Evolutionary conservation across 768 basidiomycete genomes (phyloP), one percentile per base, ranked within the genome.

Genomic region (Amanita muscaria): DNA sequence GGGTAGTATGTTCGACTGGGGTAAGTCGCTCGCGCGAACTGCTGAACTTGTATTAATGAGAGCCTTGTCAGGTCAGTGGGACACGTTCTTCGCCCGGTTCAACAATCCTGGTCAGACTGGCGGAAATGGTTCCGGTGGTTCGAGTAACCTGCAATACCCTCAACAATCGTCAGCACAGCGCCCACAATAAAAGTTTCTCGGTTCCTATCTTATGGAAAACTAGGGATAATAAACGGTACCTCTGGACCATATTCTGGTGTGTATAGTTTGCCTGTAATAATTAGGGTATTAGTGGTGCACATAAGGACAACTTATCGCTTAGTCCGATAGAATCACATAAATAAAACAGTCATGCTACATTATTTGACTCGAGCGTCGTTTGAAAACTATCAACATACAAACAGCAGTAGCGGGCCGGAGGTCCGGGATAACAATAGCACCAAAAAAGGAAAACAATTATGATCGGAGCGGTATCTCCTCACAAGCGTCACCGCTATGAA

Each of bases 1-100:
- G 33, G 81, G 80, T 3, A 73, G 76, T 15, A 88, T 90, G 85
- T 90, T 88, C 62, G 86, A 89, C 60, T 90, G 85, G 84, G 77
- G 86, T 87, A 54, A 52, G 70, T 66, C 18, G 12, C 41, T 40
- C 30, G 32, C 38, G 40, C 14, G 18, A 33, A 18, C 41, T 42
- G 23, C 12, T 18, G 45, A 34, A 19, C 31, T 25, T 44, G 32
- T 21, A 42, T 16, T 27, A 38, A 51, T 50, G 40, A 16, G 21
- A 22, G 42, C 6, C 42, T 48, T 40, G 50, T 35, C 57, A 88
- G 86, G 77, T 34, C 84, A 87, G 67, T 88, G 86, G 86, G 86
- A 88, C 41, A 77, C 69, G 24, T 88, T 86, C 64, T 88, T 89
- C 60, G 66, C 81, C 29, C 73, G 83, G 38, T 74, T 87, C 47